Base-by-base conservation (phyloP, 2,329 filamentous ascomycete species). In the Aspergillus novofumigatus region DNA sequence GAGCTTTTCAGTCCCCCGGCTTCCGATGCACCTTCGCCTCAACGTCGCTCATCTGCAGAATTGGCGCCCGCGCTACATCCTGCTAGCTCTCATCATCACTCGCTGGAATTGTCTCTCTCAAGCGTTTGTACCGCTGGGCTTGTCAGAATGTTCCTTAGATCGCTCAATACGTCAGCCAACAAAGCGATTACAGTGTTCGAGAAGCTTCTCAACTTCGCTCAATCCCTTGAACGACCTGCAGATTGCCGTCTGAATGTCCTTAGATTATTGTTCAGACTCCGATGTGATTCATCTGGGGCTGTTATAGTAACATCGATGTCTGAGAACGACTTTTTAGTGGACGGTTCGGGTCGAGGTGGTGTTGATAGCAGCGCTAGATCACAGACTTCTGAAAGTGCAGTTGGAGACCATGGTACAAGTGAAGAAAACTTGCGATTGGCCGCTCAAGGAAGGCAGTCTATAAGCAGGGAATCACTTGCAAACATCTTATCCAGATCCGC, bases 241-340 rank as follows among this genome's bases (percentile, higher is more conserved):
- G 86, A 90, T 72, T 86, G 89, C 52, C 86, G 90, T 6, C 77
- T 94, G 26, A 87, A 86, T 11, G 86, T 88, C 2, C 84, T 92
- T 79, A 91, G 90, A 66, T 75, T 93, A 47, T 78, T 97, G 2
- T 93, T 95, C 69, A 86, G 92, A 47, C 77, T 97, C 29, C 85
- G 92, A 57, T 91, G 91, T 23, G 91, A 96, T 72, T 91, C 89
- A 70, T 85, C 88, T 9, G 85, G 92, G 62, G 83, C 87, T 48
- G 82, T 97, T 3, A 91, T 88, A 57, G 78, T 96, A 53, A 86
- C 86, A 7, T 76, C 83, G 35, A 83, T 85, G 29, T 85, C 88
- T 1, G 91, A 96, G 69, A 88, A 86, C 28, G 85, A 88, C 62
- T 85, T 85, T 53, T 78, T 96, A 25, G 90, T 92, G 28, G 82